These are phyloP conservation scores for Penicillium janthinellum DNA, from an alignment of 2,329 filamentous ascomycete species.

Conservation along the genomic window DNA sequence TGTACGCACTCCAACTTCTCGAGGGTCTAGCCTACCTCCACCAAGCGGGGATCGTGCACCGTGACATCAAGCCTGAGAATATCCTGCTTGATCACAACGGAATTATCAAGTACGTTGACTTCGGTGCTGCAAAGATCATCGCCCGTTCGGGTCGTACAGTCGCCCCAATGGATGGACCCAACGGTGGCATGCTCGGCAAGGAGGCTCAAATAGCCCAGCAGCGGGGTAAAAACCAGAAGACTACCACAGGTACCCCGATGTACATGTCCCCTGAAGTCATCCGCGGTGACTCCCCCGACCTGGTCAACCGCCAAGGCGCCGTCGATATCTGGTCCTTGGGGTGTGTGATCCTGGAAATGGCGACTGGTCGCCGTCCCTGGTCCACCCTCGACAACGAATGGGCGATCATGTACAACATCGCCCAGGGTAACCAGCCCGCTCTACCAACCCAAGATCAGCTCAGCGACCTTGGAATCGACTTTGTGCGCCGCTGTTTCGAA, in stretches of 20 bases:
- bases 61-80: slow-evolving; percentile 98
- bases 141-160: slow-evolving; percentile 89
- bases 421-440: slow-evolving; percentile 89
- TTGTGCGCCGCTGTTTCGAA: slow-evolving; percentile 82
- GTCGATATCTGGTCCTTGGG: slow-evolving; percentile 96
- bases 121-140: slow-evolving; percentile 96
- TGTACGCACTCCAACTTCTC: slow-evolving; percentile 90
- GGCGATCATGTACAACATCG: slow-evolving; percentile 99
- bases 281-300: slow-evolving; percentile 77
- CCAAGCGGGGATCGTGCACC: slow-evolving; percentile 86
- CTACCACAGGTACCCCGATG: slow-evolving; percentile 98
- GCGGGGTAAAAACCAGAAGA: slow-evolving; percentile 66
- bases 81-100: slow-evolving; percentile 96
- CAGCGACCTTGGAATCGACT: slow-evolving; percentile 81
- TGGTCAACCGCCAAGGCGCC: slow-evolving; percentile 74
- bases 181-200: slow-evolving; percentile 45
- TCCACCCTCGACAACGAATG: slow-evolving; percentile 96
- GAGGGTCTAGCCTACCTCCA: slow-evolving; percentile 94
- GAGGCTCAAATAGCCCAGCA: slow-evolving; percentile 34
- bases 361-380: slow-evolving; percentile 91
- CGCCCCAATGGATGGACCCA: slow-evolving; percentile 62
- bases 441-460: slow-evolving; percentile 82
- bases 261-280: slow-evolving; percentile 99
- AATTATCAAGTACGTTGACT: slow-evolving; percentile 98
- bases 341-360: slow-evolving; percentile 97